These are phyloP conservation scores for Monosporascus cannonballus DNA, from an alignment of 2,329 filamentous ascomycete species.

Conservation along the genomic window DNA sequence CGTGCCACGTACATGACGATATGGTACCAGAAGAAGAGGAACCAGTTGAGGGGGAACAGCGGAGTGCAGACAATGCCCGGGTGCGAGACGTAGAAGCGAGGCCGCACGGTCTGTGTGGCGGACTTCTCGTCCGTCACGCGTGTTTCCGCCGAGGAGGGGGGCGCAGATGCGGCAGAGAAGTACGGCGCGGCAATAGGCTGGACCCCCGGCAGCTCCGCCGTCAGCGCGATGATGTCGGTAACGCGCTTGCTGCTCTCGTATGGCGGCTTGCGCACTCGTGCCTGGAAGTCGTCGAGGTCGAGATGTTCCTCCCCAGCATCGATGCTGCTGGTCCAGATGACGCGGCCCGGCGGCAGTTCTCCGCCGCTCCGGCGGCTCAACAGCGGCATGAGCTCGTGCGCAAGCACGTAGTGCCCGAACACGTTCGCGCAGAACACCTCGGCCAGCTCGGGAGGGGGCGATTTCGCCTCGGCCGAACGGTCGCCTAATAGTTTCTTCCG, in stretches of 20 bases:
- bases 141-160: too few relatives aligned
- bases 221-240: conserved; percentile 77
- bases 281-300: conserved; percentile 68
- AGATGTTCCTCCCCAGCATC: conserved; percentile 57
- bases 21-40: conserved; percentile 66
- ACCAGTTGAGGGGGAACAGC: conserved; percentile 67
- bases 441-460: conserved; percentile 57
- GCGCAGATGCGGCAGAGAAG: conserved; percentile 31
- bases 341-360: conserved; percentile 48
- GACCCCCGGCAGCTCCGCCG: conserved; percentile 60
- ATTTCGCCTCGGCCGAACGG: conserved; percentile 16
- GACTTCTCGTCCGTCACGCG: too few relatives aligned
- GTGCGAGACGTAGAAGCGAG: conserved; percentile 72
- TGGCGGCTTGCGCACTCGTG: conserved; percentile 51
- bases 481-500: conserved; percentile 28
- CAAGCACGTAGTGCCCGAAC: conserved; percentile 90
- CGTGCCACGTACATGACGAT: conserved; percentile 65
- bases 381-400: conserved; percentile 72
- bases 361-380: conserved; percentile 45
- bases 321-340: conserved; percentile 84
- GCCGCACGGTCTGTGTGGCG: conserved; percentile 24
- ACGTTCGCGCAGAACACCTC: conserved; percentile 87
- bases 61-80: conserved; percentile 81
- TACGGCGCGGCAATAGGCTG: conserved; percentile 51
- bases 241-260: conserved; percentile 88